phyloP scores from a whole-genome alignment of 768 basidiomycete species.

The Lactarius sanguifluus region DNA sequence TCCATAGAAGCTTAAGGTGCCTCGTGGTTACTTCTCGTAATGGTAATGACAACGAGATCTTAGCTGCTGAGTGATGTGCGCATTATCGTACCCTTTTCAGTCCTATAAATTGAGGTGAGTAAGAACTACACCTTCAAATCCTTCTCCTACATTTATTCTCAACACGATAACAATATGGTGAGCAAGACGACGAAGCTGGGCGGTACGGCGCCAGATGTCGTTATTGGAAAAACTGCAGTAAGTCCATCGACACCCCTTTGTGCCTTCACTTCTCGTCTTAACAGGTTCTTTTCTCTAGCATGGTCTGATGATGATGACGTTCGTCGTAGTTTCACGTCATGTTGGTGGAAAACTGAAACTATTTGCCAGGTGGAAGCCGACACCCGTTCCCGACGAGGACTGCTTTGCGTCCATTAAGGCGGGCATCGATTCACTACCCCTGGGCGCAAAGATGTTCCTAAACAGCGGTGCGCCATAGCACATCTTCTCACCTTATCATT shows the following conservation, averaged over 20 bases:
- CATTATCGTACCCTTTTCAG: neutral
- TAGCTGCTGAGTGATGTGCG: neutral
- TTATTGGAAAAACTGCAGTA: constrained; percentile 44
- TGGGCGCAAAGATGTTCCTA: constrained; percentile 48
- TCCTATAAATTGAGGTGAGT: neutral
- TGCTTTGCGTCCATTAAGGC: constrained; percentile 63
- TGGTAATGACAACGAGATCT: neutral
- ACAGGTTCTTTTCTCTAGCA: constrained; percentile 35
- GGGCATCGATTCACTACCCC: constrained; percentile 43
- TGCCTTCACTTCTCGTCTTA: neutral
- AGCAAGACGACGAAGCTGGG: constrained; percentile 39
- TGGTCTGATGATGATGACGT: constrained; percentile 62
- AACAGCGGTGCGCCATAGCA: constrained; percentile 45
- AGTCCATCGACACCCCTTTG: constrained; percentile 22
- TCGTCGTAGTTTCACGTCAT: constrained; percentile 22
- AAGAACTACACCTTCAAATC: neutral
- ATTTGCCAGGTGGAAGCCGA: constrained; percentile 40
- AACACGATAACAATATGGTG: constrained; percentile 32
- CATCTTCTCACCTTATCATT: neutral
- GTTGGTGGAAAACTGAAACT: constrained; percentile 1
- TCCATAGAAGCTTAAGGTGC: too few relatives aligned
- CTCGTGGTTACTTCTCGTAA: neutral
- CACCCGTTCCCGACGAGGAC: constrained; percentile 52
- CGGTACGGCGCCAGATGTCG: constrained; percentile 39
- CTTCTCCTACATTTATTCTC: neutral